These are phyloP conservation scores for Trametes maxima DNA, from an alignment of 768 basidiomycete genomes.

Conservation along the genomic window DNA sequence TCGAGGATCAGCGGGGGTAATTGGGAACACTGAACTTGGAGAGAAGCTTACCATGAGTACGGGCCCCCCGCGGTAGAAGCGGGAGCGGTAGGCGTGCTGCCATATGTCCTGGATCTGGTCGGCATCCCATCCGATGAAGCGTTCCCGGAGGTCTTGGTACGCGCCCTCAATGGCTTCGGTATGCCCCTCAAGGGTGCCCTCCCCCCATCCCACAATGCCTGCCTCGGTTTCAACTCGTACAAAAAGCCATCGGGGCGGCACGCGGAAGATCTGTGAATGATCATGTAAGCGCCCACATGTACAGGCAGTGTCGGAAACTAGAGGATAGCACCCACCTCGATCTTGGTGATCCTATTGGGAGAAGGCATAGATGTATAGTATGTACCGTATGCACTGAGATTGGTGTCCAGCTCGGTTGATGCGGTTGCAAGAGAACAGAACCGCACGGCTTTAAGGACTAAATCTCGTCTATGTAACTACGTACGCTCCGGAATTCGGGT, in stretches of 20 bases:
- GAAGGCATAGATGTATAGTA: not conserved
- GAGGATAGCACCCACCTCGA: conserved; percentile 35
- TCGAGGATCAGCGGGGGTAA: not conserved
- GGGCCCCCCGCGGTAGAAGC: conserved; percentile 74
- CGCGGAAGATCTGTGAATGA: conserved; percentile 52
- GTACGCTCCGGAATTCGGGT: not conserved
- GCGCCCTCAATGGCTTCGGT: conserved; percentile 76
- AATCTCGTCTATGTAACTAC: no score
- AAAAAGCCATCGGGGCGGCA: conserved; percentile 76
- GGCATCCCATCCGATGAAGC: conserved; percentile 62
- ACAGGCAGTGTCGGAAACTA: no score
- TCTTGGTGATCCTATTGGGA: conserved; percentile 32
- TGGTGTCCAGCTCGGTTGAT: no score
- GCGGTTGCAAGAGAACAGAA: no score
- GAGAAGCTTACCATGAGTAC: conserved; percentile 60
- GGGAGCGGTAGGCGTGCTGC: conserved; percentile 64
- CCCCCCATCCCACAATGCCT: conserved; percentile 73
- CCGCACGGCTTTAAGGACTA: no score
- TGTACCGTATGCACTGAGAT: no score
- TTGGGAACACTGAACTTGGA: not conserved
- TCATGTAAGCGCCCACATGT: not conserved
- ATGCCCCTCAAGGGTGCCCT: conserved; percentile 72
- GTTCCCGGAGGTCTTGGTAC: conserved; percentile 55
- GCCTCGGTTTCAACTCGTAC: conserved; percentile 67
- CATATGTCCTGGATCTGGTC: conserved; percentile 74